Base-by-base conservation (phyloP, 2,329 filamentous ascomycete species). In the Cyanodermella asteris region DNA sequence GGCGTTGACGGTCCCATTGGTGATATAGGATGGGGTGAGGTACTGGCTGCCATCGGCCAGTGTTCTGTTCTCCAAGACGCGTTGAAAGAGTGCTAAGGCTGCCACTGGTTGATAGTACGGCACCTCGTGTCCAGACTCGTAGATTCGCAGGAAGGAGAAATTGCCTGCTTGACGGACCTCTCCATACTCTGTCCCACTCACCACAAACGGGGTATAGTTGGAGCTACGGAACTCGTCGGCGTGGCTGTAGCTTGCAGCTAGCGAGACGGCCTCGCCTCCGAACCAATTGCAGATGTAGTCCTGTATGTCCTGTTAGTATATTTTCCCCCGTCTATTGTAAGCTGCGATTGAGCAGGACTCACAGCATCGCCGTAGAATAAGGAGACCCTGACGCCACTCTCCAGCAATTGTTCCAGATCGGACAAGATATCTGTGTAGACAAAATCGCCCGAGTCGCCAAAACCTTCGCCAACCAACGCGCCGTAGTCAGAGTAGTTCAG, bases 111-210 rank as follows among this genome's bases (percentile, higher is more conserved):
- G 66, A 38, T 65, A 66, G 26, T 56, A 61, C 0, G 65, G 56
- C 1, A 69, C 59, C 25, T 65, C 58, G 37, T 75, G 70, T 2
- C 71, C 69, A 10, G 68, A 57, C 37, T 73, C 62, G 41, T 69
- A 74, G 23, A 75, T 55, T 6, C 70, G 58, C 27, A 63, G 64
- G 42, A 75, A 75, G 10, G 61, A 67, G 27, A 75, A 59, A 36
- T 82, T 82, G 7, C 72, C 76, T 37, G 66, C 76, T 44, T 87
- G 75, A 4, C 76, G 63, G 0, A 78, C 75, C 28, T 65, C 62
- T 12, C 77, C 78, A 65, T 75, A 39, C 69, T 64, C 45, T 5
- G 60, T 56, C 14, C 56, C 58, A 40, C 78, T 75, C 20, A 76
- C 66, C 8, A 68, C 51, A 32, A 87, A 67, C 9, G 72, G 65